phyloP scores from a whole-genome alignment of 768 basidiomycete species.

The Steccherinum ochraceum region DNA sequence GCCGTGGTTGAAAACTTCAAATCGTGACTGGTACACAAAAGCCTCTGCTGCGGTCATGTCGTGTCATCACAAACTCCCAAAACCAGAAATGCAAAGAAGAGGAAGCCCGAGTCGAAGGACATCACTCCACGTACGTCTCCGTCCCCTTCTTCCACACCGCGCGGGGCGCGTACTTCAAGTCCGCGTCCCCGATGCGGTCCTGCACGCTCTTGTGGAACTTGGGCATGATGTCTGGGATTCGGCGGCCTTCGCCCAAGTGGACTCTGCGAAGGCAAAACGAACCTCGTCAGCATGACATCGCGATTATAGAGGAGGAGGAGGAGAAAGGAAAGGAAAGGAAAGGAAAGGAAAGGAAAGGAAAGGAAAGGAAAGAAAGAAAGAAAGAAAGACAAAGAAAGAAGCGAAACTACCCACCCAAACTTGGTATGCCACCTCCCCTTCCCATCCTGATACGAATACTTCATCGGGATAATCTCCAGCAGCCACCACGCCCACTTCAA shows the following conservation, averaged over 20 bases:
- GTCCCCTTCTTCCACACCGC: constrained; percentile 44
- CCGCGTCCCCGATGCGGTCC: constrained; percentile 42
- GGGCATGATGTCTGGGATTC: constrained; percentile 38
- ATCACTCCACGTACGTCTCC: constrained; percentile 40
- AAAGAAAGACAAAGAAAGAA: neutral
- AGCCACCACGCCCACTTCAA: constrained; percentile 53
- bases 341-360: neutral
- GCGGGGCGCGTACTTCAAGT: constrained; percentile 50
- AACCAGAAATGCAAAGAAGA: too few relatives aligned
- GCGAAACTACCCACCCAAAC: constrained; percentile 41
- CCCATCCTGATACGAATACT: constrained; percentile 49
- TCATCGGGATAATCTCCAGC: constrained; percentile 58
- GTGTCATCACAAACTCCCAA: too few relatives aligned
- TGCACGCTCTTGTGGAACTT: constrained; percentile 61
- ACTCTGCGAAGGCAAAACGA: constrained; percentile 30
- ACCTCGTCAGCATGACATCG: neutral
- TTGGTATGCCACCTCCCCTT: constrained; percentile 46
- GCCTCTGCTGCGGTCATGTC: too few relatives aligned
- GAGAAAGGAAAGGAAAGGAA: neutral
- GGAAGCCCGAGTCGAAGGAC: too few relatives aligned
- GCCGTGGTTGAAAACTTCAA: too few relatives aligned
- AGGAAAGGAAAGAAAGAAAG: neutral
- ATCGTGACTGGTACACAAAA: too few relatives aligned
- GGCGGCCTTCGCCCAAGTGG: constrained; percentile 53
- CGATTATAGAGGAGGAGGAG: neutral